Conservation (phyloP, 345 rosid species). For the Eutrema japonicum region DNA sequence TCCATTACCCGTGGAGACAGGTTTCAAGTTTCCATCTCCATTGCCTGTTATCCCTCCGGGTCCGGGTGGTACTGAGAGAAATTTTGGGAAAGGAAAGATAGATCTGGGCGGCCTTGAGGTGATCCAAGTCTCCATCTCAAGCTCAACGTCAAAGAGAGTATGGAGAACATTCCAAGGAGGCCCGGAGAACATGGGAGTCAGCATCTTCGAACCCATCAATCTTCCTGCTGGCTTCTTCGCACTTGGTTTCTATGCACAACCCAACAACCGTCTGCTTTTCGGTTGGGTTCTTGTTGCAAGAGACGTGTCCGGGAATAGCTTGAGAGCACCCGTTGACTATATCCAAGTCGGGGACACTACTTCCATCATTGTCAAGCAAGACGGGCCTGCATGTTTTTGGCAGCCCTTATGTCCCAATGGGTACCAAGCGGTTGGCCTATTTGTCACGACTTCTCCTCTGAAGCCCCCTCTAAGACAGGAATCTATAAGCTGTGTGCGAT, state of each 20-base stretch:
- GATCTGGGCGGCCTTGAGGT: slow-evolving; percentile 73
- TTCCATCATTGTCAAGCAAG: slow-evolving; percentile 56
- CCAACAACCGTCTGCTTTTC: slow-evolving; percentile 56
- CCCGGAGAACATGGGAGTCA: slow-evolving; percentile 54
- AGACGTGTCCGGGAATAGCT: slow-evolving; percentile 40
- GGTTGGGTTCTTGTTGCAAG: slow-evolving; percentile 71
- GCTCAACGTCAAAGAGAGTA: slow-evolving; percentile 50
- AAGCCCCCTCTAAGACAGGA: slow-evolving; percentile 60
- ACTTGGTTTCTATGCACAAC: slow-evolving; percentile 68
- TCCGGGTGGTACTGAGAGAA: slow-evolving; percentile 38
- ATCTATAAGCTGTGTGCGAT: slow-evolving; percentile 63
- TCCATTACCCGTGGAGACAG: slow-evolving; percentile 51
- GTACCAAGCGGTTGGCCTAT: slow-evolving; percentile 62
- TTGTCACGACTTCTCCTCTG: slow-evolving; percentile 51
- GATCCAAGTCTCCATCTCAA: slow-evolving; percentile 51
- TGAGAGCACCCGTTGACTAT: slow-evolving; percentile 69
- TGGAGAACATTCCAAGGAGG: slow-evolving; percentile 68
- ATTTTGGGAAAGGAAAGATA: slow-evolving; percentile 58
- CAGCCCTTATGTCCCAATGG: slow-evolving; percentile 68
- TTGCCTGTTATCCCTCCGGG: slow-evolving; percentile 45
- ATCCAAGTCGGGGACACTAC: slow-evolving; percentile 67
- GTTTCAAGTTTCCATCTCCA: slow-evolving; percentile 64
- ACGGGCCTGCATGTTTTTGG: slow-evolving; percentile 67
- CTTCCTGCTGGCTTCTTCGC: slow-evolving; percentile 50
- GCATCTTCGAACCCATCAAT: slow-evolving; percentile 60